These are phyloP conservation scores for Avena sativa DNA, from an alignment of 176 grass and related monocot species.

Conservation along the genomic window DNA sequence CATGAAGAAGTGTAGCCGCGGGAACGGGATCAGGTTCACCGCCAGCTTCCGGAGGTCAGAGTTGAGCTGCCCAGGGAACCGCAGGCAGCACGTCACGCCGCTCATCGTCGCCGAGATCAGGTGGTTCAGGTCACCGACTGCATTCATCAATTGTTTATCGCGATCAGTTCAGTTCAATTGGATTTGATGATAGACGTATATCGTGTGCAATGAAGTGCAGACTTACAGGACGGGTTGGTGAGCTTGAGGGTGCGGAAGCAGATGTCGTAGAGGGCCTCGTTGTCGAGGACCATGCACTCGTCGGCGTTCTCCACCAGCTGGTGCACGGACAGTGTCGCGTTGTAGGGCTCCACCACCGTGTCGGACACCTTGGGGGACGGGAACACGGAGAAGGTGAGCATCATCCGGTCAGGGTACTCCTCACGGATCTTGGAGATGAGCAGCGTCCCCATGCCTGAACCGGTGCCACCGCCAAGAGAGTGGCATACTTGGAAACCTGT, in stretches of 20 bases:
- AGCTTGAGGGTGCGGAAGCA: constrained; percentile 82
- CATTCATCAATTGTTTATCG: background rate
- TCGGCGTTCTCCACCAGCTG: constrained; percentile 82
- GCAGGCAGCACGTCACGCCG: constrained; percentile 85
- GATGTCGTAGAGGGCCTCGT: constrained; percentile 75
- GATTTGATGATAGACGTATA: background rate
- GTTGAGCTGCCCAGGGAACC: constrained; percentile 92
- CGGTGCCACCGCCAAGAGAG: constrained; percentile 60
- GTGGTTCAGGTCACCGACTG: constrained; percentile 87
- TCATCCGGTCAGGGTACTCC: constrained; percentile 73
- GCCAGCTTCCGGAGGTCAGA: constrained; percentile 86
- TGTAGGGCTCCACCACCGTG: constrained; percentile 77
- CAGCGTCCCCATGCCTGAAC: constrained; percentile 62
- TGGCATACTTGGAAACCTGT: constrained; percentile 77
- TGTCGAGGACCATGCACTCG: constrained; percentile 81
- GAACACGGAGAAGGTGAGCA: constrained; percentile 81
- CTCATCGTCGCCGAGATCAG: constrained; percentile 90
- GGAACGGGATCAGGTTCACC: constrained; percentile 85
- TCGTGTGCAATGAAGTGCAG: background rate
- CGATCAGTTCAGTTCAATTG: background rate
- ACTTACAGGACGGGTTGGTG: constrained; percentile 69
- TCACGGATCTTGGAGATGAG: constrained; percentile 71
- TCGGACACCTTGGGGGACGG: constrained; percentile 76
- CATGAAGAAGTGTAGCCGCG: constrained; percentile 89
- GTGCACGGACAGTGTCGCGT: constrained; percentile 73